A percentile compares a stretch with the other conserved stretches of the same genome.
Evolutionary conservation across 2,329 filamentous ascomycete species (phyloP).

Genomic region (Trichophyton verrucosum): DNA sequence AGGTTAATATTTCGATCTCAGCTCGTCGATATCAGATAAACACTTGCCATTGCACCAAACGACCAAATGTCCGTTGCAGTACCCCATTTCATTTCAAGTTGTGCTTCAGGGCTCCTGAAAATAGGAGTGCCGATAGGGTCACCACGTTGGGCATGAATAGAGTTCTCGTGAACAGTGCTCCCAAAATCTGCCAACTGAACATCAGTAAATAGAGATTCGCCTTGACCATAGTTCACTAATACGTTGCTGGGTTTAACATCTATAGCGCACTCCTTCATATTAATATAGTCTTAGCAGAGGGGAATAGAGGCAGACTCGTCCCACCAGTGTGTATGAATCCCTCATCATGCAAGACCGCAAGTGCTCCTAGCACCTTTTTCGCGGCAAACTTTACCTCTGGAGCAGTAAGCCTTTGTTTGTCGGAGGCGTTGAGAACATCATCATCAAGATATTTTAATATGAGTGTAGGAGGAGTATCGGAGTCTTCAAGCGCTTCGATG

Average conservation of each 20-base stretch:
- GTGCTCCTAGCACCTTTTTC: slow-evolving; percentile 12
- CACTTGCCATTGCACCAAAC: slow-evolving; percentile 15
- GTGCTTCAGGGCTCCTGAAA: slow-evolving; percentile 14
- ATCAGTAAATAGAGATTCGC: slow-evolving; percentile 10
- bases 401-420: slow-evolving; percentile 9
- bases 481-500: slow-evolving; percentile 17
- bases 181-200: slow-evolving; percentile 16
- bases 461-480: slow-evolving; percentile 11
- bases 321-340: slow-evolving; percentile 16
- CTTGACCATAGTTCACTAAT: slow-evolving; percentile 14
- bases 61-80: slow-evolving; percentile 20
- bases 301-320: neutral
- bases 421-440: slow-evolving; percentile 10
- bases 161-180: slow-evolving; percentile 11
- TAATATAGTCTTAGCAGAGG: no score
- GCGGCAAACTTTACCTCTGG: slow-evolving; percentile 14
- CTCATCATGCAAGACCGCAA: slow-evolving; percentile 12
- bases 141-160: slow-evolving; percentile 8
- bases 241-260: slow-evolving; percentile 17
- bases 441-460: slow-evolving; percentile 16
- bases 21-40: neutral
- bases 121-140: slow-evolving; percentile 14
- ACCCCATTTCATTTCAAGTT: slow-evolving; percentile 15
- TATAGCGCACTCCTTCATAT: neutral
- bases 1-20: neutral